phyloP scores from a whole-genome alignment of 495 filamentous ascomycete species.

The Lepraria neglecta region DNA sequence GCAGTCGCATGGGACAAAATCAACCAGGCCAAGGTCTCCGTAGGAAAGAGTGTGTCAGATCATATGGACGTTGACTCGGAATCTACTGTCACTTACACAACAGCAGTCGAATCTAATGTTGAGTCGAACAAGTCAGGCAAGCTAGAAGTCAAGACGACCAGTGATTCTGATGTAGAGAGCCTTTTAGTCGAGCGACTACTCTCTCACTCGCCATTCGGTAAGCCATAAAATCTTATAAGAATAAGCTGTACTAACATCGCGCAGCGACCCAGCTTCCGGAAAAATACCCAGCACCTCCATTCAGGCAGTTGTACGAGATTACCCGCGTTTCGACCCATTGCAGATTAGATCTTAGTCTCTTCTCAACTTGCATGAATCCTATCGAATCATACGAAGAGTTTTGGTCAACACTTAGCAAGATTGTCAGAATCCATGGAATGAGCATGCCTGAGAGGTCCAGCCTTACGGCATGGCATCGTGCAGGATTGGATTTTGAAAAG shows the following conservation, averaged over 20 bases:
- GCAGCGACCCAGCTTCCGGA: slow-evolving; percentile 5
- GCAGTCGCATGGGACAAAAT: background rate
- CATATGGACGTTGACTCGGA: slow-evolving; percentile 9
- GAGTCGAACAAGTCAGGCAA: background rate
- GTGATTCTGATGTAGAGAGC: background rate
- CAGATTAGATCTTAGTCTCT: slow-evolving; percentile 33
- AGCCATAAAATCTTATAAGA: background rate
- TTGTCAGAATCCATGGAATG: slow-evolving; percentile 31
- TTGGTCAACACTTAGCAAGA: slow-evolving; percentile 36
- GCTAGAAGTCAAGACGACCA: background rate
- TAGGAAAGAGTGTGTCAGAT: background rate
- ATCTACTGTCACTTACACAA: background rate
- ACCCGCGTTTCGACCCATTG: slow-evolving; percentile 37
- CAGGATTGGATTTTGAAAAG: slow-evolving; percentile 37
- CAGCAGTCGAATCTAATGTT: background rate
- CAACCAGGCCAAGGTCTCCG: background rate
- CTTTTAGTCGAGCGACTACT: background rate
- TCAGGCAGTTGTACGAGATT: slow-evolving; percentile 44
- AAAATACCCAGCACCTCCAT: slow-evolving; percentile 24
- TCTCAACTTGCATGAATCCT: slow-evolving; percentile 27
- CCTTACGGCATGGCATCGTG: slow-evolving; percentile 40
- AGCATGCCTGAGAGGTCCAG: slow-evolving; percentile 38
- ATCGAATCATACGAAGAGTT: slow-evolving; percentile 35
- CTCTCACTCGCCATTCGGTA: slow-evolving; percentile 8
- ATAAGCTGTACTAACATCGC: background rate